Conservation (phyloP, 768 basidiomycete genomes). For the Lentinula lateritia region DNA sequence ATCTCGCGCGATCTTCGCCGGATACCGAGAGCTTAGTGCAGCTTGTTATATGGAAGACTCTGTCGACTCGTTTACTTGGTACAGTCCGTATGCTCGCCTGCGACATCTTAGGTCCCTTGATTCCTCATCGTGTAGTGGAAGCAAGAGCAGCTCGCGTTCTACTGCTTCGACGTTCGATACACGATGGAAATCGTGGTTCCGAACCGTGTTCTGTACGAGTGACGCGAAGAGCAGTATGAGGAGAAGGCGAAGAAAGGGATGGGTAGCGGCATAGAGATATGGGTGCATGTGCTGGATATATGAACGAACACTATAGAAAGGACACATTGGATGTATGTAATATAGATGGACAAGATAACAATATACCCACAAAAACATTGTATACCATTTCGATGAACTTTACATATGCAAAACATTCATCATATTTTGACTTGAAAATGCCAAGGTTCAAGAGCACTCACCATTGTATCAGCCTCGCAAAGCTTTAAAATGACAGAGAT, state of each 20-base stretch:
- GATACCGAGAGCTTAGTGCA: not conserved
- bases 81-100: constrained; percentile 2
- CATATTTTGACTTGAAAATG: too few species aligned
- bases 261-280: not conserved
- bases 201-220: not conserved
- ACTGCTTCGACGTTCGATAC: not conserved
- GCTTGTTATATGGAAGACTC: not conserved
- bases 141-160: not conserved
- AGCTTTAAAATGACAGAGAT: too few species aligned
- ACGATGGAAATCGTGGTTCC: constrained; percentile 2
- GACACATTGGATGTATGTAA: not conserved
- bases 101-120: not conserved
- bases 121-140: not conserved
- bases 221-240: not conserved
- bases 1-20: not conserved
- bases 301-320: not conserved
- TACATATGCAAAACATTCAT: too few species aligned
- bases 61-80: not conserved
- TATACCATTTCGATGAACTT: too few species aligned
- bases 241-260: not conserved
- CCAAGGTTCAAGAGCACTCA: too few species aligned
- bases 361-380: not conserved
- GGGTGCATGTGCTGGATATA: not conserved
- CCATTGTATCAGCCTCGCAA: too few species aligned
- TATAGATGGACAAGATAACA: not conserved